Base-by-base conservation (phyloP, 2,329 filamentous ascomycete genomes). In the Chrysosporium queenslandicum region DNA sequence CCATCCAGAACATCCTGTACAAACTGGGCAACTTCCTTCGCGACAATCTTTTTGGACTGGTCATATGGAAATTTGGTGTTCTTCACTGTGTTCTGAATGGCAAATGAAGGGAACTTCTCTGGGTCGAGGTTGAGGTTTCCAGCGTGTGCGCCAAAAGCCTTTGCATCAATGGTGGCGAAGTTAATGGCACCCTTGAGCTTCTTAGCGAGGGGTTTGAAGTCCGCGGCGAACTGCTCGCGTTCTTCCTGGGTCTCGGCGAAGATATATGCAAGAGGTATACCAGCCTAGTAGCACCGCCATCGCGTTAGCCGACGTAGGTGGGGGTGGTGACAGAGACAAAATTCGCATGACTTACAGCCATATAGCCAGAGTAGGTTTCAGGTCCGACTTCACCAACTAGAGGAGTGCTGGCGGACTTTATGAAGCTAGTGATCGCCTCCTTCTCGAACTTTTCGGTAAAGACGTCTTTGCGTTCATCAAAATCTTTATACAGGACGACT, bases 51-150 rank as follows among this genome's bases (percentile, higher is more conserved):
- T 74, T 84, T 82, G 61, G 83, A 80, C 73, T 91, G 85, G 72
- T 92, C 86, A 68, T 82, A 96, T 66, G 92, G 92, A 78, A 85
- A 98, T 79, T 98, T 98, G 74, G 86, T 82, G 80, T 96, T 96
- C 81, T 94, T 95, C 70, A 79, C 78, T 51, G 84, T 88, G 69
- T 96, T 87, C 76, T 98, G 92, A 70, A 98, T 97, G 66, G 90
- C 92, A 73, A 98, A 98, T 56, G 91, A 85, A 56, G 92, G 92
- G 84, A 94, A 98, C 72, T 88, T 86, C 77, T 91, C 86, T 57
- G 86, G 80, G 75, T 94, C 88, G 58, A 98, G 86, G 82, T 98
- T 98, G 62, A 98, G 81, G 82, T 98, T 98, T 65, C 81, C 82
- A 61, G 88, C 90, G 74, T 98, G 92, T 61, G 91, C 89, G 68